These are phyloP conservation scores for Grammothele lineata DNA, from an alignment of 768 basidiomycete species.

Conservation along the genomic window DNA sequence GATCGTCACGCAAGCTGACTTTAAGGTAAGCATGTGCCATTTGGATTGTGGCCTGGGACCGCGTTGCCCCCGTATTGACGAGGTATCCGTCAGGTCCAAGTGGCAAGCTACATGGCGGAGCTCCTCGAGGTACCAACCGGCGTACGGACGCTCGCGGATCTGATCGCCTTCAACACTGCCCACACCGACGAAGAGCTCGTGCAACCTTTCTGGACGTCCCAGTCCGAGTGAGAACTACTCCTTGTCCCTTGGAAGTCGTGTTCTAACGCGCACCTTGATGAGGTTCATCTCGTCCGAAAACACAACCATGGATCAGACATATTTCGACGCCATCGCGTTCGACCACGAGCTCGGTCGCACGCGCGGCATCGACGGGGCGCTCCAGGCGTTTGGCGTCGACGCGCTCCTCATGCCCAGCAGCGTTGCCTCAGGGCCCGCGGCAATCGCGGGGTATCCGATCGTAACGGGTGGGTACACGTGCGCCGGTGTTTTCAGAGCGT, in stretches of 20 bases:
- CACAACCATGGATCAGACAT: constrained; percentile 24
- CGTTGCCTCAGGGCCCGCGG: constrained; percentile 32
- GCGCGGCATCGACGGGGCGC: constrained; percentile 32
- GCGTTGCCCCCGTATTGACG: constrained; percentile 15
- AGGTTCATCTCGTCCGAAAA: constrained; percentile 28
- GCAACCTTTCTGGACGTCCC: constrained; percentile 31
- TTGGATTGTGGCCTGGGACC: too few species aligned
- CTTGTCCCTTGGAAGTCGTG: too few species aligned
- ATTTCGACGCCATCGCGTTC: constrained; percentile 26
- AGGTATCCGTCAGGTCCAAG: too few species aligned
- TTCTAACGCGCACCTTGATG: too few species aligned
- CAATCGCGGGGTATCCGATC: constrained; percentile 64
- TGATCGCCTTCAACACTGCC: constrained; percentile 55
- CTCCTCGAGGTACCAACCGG: constrained; percentile 52
- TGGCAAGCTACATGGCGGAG: constrained; percentile 44
- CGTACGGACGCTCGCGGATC: constrained; percentile 46
- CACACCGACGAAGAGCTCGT: constrained; percentile 45
- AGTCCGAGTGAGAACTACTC: constrained; percentile 26
- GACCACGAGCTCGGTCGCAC: constrained; percentile 29
- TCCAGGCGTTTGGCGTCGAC: constrained; percentile 29
- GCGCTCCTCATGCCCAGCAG: constrained; percentile 24
- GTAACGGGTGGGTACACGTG: constrained; percentile 49
- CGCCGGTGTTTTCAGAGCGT: too few species aligned
- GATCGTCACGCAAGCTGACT: constrained; percentile 49
- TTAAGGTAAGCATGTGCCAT: constrained; percentile 40